These are phyloP conservation scores for Phaffia australis DNA, from an alignment of 768 basidiomycete genomes.

Conservation along the genomic window DNA sequence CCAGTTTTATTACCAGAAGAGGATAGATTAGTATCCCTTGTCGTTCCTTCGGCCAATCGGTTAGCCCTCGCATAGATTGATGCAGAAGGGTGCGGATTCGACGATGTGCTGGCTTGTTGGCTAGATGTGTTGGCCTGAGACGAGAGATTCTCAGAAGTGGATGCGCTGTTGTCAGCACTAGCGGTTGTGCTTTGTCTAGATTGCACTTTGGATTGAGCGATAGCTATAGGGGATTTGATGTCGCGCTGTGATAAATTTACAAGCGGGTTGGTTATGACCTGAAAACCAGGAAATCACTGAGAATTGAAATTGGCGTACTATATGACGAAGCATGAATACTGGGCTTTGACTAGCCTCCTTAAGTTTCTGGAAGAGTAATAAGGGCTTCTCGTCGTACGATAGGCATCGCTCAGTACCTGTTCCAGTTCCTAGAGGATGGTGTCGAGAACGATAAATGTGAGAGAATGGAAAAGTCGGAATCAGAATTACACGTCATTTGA, in stretches of 20 bases:
- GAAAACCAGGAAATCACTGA: background rate
- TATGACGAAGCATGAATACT: conserved; percentile 69
- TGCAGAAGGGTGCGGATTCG: conserved; percentile 21
- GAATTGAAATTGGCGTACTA: conserved; percentile 29
- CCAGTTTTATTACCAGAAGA: background rate
- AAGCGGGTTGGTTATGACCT: background rate
- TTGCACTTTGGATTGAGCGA: conserved; percentile 92
- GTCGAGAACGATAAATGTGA: background rate
- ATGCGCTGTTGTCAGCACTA: conserved; percentile 20
- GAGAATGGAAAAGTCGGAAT: background rate
- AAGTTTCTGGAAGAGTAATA: conserved; percentile 90
- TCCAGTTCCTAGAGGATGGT: background rate
- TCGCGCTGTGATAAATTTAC: conserved; percentile 42
- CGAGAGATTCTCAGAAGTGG: background rate
- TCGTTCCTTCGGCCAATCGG: background rate
- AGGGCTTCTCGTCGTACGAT: conserved; percentile 93
- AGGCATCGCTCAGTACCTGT: conserved; percentile 68
- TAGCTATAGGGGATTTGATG: conserved; percentile 90
- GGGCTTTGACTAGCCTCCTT: conserved; percentile 97
- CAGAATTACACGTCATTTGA: conserved; percentile 1
- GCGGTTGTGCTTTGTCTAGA: conserved; percentile 35
- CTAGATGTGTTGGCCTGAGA: conserved; percentile 18
- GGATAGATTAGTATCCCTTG: background rate
- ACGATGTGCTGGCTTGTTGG: conserved; percentile 23
- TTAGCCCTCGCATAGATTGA: background rate